phyloP scores from a whole-genome alignment of 2,329 filamentous ascomycete genomes.

The Trichocomaceae sp. region DNA sequence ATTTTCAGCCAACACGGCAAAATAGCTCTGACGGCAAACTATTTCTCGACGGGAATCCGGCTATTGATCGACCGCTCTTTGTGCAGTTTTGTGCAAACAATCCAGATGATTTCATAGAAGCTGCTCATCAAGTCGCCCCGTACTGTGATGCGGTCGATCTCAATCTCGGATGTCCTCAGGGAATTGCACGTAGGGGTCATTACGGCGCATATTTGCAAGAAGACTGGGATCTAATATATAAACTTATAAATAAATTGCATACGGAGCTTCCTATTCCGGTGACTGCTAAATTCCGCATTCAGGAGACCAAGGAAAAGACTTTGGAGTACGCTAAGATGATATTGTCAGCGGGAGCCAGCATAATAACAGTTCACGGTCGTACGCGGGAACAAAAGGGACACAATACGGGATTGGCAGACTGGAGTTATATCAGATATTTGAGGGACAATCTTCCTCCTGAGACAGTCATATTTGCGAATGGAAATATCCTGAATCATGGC shows the following conservation, averaged over 20 bases:
- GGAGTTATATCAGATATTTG: constrained; percentile 74
- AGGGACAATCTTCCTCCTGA: constrained; percentile 76
- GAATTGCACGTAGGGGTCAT: constrained; percentile 81
- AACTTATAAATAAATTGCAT: constrained; percentile 78
- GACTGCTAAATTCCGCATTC: constrained; percentile 87
- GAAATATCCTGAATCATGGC: constrained; percentile 75
- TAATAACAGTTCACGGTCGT: constrained; percentile 87
- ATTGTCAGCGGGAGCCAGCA: constrained; percentile 78
- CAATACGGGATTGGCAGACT: constrained; percentile 87
- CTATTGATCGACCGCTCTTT: constrained; percentile 79
- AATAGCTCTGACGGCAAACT: constrained; percentile 22
- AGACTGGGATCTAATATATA: constrained; percentile 74
- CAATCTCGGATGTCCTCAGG: constrained; percentile 93
- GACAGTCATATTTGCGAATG: constrained; percentile 93
- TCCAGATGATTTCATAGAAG: constrained; percentile 46
- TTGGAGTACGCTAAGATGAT: constrained; percentile 85
- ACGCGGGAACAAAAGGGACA: constrained; percentile 91
- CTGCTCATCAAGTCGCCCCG: constrained; percentile 70
- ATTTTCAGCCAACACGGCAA: constrained; percentile 65
- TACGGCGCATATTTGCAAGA: constrained; percentile 96
- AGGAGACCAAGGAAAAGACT: constrained; percentile 80
- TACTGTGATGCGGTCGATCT: constrained; percentile 94
- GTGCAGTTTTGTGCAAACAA: constrained; percentile 78
- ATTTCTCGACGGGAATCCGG: constrained; percentile 81
- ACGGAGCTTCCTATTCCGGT: constrained; percentile 72